Evolutionary conservation across 225 moss, liverwort and hornwort species (phyloP).

Genomic region (Rhytidiadelphus loreus): DNA sequence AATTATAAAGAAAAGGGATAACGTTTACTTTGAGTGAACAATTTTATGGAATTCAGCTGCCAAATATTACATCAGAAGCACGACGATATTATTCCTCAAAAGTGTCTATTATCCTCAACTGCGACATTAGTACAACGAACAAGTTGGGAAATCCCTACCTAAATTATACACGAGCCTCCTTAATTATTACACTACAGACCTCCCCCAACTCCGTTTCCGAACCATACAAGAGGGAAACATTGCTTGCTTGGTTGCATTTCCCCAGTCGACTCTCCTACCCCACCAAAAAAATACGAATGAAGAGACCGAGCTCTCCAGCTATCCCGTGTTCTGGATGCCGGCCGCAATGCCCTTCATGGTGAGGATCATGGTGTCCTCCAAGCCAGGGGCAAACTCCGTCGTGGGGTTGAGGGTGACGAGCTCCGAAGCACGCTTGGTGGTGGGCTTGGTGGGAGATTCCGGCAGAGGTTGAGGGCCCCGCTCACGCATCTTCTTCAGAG

Average conservation of each 20-base stretch:
- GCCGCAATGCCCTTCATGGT: slow-evolving; percentile 72
- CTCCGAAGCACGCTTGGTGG: slow-evolving; percentile 23
- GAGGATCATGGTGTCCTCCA: slow-evolving; percentile 51
- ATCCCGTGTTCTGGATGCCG: slow-evolving; percentile 62
- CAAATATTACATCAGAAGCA: background rate
- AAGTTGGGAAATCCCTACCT: background rate
- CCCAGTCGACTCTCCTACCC: background rate
- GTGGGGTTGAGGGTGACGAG: slow-evolving; percentile 40
- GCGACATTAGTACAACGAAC: background rate
- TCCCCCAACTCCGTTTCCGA: background rate
- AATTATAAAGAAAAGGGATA: background rate
- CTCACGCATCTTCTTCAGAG: slow-evolving; percentile 39
- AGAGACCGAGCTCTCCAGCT: background rate
- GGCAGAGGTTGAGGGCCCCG: background rate
- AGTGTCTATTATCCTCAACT: background rate
- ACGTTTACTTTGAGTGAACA: background rate
- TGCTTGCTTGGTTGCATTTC: background rate
- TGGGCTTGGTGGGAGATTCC: slow-evolving; percentile 5
- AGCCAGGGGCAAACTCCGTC: slow-evolving; percentile 47
- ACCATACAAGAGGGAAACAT: background rate
- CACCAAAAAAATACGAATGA: background rate
- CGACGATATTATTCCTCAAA: background rate
- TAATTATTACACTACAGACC: background rate
- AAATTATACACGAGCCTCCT: background rate
- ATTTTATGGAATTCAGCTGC: background rate